Conservation (phyloP, 345 rosid species). For the Syzygium grande region DNA sequence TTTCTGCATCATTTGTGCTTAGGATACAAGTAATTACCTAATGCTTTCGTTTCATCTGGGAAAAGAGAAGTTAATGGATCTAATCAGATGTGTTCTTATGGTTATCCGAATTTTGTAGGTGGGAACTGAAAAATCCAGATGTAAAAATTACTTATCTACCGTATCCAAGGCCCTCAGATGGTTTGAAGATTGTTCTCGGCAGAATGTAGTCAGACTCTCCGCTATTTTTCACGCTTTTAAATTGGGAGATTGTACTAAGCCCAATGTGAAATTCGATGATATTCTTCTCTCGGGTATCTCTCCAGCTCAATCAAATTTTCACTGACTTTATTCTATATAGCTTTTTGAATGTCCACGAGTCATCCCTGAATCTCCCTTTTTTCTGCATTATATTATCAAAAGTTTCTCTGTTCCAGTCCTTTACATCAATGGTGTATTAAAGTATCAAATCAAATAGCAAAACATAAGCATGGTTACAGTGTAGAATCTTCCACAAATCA, state of each 20-base stretch:
- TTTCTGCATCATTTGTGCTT: conserved; percentile 26
- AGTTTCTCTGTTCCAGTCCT: too few relatives aligned
- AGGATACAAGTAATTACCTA: conserved; percentile 24
- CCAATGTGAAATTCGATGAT: too few relatives aligned
- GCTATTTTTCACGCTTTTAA: not conserved
- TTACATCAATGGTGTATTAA: too few relatives aligned
- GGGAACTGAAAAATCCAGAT: conserved; percentile 21
- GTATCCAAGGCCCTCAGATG: conserved; percentile 17
- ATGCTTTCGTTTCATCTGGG: not conserved
- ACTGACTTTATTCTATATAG: too few relatives aligned
- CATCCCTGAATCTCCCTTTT: too few relatives aligned
- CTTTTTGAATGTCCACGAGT: too few relatives aligned
- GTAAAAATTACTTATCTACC: conserved; percentile 15
- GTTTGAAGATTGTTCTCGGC: conserved; percentile 11
- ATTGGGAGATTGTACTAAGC: not conserved
- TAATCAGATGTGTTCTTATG: not conserved
- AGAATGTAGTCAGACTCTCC: not conserved
- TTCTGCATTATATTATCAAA: too few relatives aligned
- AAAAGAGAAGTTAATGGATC: not conserved
- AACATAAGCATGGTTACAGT: too few relatives aligned
- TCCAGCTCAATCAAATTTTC: too few relatives aligned
- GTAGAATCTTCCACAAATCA: too few relatives aligned
- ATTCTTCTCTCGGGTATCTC: too few relatives aligned
- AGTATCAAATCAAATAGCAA: too few relatives aligned
- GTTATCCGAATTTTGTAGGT: conserved; percentile 2